Evolutionary conservation across 768 basidiomycete species (phyloP).

Genomic region (Chalciporus sphaerocephalus): DNA sequence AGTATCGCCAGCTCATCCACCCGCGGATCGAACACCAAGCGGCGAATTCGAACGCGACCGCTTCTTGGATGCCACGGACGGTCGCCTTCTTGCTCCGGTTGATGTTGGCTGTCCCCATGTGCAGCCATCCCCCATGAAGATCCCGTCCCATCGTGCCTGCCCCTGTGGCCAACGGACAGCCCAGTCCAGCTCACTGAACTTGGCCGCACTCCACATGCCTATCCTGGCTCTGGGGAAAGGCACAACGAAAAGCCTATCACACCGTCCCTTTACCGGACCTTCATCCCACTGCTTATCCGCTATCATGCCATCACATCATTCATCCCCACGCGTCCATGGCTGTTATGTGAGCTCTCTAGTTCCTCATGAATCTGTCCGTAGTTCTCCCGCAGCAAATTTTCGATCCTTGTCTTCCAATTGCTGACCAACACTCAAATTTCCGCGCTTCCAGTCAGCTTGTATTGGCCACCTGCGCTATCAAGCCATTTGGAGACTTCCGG

Average conservation of each 20-base stretch:
- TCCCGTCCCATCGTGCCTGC: neutral
- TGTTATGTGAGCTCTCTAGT: neutral
- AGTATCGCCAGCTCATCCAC: neutral
- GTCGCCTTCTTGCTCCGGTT: neutral
- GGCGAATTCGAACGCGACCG: slow-evolving; percentile 1
- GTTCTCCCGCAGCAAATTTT: neutral
- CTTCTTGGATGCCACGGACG: slow-evolving; percentile 3
- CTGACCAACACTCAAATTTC: slow-evolving; percentile 1
- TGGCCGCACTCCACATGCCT: neutral
- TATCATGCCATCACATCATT: too few species aligned
- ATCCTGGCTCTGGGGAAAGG: neutral
- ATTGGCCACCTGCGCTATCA: neutral
- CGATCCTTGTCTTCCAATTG: neutral
- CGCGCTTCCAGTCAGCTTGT: neutral
- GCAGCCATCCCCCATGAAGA: neutral
- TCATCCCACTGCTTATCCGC: too few species aligned
- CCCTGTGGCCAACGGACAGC: neutral
- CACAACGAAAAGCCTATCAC: slow-evolving; percentile 1
- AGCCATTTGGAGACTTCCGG: neutral
- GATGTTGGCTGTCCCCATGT: neutral
- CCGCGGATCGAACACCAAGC: neutral
- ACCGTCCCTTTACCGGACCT: neutral
- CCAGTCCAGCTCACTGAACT: neutral
- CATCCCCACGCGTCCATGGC: neutral
- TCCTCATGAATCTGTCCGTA: neutral